Evolutionary conservation across 768 basidiomycete species (phyloP).

Genomic region (Phanerochaete sordida): DNA sequence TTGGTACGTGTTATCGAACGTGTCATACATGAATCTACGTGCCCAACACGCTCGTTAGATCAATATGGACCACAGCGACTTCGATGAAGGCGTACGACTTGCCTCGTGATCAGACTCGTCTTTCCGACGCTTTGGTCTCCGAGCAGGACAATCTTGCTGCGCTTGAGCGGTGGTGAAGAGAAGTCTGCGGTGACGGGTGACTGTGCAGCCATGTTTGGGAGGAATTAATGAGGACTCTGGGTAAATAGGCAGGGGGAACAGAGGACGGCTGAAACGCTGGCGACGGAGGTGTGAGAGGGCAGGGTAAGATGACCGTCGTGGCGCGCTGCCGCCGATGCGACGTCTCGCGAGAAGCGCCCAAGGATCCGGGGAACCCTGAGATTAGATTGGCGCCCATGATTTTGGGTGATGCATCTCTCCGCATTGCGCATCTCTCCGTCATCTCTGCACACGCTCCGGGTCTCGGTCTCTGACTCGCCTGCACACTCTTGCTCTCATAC

Average conservation of each 20-base stretch:
- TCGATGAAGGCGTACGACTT: conserved; percentile 19
- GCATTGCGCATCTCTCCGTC: background rate
- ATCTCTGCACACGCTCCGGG: background rate
- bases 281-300: background rate
- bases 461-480: background rate
- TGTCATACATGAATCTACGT: conserved; percentile 95
- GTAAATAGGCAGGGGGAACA: background rate
- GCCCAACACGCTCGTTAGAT: too few species aligned
- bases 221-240: background rate
- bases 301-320: background rate
- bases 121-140: conserved; percentile 99
- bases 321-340: background rate
- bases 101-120: conserved; percentile 97
- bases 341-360: background rate
- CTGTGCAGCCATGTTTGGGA: conserved; percentile 27
- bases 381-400: conserved; percentile 12
- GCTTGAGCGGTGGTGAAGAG: conserved; percentile 85
- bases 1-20: conserved; percentile 99
- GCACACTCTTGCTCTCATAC: background rate
- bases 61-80: background rate
- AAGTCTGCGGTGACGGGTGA: conserved; percentile 80
- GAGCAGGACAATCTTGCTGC: conserved; percentile 93
- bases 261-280: background rate
- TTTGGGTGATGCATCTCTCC: background rate
- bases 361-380: background rate